Conservation (phyloP, 768 basidiomycete species). For the Auricularia heimuer region DNA sequence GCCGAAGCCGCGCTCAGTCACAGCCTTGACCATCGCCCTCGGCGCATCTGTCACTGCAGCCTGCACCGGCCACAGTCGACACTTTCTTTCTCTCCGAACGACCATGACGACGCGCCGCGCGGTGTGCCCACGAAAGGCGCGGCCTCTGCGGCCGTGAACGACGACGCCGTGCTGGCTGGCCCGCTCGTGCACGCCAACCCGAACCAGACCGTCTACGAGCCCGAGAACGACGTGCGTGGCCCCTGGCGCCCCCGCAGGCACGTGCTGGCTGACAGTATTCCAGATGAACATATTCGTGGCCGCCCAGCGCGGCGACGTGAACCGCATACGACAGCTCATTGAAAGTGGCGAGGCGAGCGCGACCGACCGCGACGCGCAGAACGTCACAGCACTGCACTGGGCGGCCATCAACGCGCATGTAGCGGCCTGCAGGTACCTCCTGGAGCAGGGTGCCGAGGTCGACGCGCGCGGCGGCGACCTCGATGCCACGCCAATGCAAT, state of each 20-base stretch:
- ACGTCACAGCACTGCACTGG: constrained; percentile 96
- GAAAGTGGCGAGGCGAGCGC: constrained; percentile 61
- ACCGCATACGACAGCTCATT: constrained; percentile 51
- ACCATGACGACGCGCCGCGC: constrained; percentile 8
- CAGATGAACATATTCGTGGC: constrained; percentile 61
- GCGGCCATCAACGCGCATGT: constrained; percentile 95
- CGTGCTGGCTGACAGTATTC: neutral
- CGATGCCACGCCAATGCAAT: constrained; percentile 89
- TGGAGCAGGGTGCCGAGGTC: constrained; percentile 90
- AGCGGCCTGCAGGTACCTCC: constrained; percentile 73
- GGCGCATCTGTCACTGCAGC: neutral
- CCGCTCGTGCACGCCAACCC: constrained; percentile 5
- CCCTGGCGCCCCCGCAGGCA: neutral
- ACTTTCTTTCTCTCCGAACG: neutral
- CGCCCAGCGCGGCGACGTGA: constrained; percentile 78
- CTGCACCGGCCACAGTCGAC: neutral
- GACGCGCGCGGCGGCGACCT: constrained; percentile 93
- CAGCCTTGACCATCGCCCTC: neutral
- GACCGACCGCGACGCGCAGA: constrained; percentile 77
- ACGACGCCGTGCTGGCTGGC: constrained; percentile 6
- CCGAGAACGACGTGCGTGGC: constrained; percentile 6
- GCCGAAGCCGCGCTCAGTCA: neutral
- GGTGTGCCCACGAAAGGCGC: constrained; percentile 7
- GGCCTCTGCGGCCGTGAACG: constrained; percentile 4
- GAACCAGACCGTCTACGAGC: constrained; percentile 2